Base-by-base conservation (phyloP, 2,329 filamentous ascomycete genomes). In the Arthrinium puccinioides region DNA sequence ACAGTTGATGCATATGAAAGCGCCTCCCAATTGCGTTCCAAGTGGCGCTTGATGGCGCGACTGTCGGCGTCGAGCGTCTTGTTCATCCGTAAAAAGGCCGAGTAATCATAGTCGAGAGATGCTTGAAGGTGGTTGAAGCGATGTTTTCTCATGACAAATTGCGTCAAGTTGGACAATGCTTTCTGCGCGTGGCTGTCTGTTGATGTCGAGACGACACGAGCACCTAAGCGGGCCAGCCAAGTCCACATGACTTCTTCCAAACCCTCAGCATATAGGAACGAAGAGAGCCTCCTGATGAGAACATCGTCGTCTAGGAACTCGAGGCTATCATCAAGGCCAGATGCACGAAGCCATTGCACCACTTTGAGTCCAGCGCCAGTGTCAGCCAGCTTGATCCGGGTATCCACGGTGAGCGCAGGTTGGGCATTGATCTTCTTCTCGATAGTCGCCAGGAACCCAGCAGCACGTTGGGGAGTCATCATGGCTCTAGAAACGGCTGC, bases 1-100 rank as follows among this genome's bases (percentile, higher is more conserved):
- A 74, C 66, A 0, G 74, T 77, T 0, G 73, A 71, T 15, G 61
- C 50, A 67, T 67, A 74, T 1, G 72, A 72, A 1, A 78, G 55
- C 6, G 48, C 49, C 3, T 54, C 52, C 74, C 74, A 79, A 0
- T 66, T 57, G 2, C 50, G 48, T 18, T 62, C 52, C 6, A 76
- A 44, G 13, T 63, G 52, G 3, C 53, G 40, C 4, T 59, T 55
- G 2, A 64, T 60, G 2, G 59, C 52, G 4, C 52, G 53, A 21
- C 55, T 61, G 15, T 48, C 54, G 4, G 44, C 40, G 20, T 58
- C 54, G 42, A 70, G 63, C 25, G 69, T 54, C 16, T 62, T 47
- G 32, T 69, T 65, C 2, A 66, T 73, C 21, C 65, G 60, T 4
- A 70, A 47, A 33, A 79, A 60, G 3, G 66, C 57, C 5, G 63